These are phyloP conservation scores for Jackrogersella minutella DNA, from an alignment of 495 filamentous ascomycete genomes.

Conservation along the genomic window DNA sequence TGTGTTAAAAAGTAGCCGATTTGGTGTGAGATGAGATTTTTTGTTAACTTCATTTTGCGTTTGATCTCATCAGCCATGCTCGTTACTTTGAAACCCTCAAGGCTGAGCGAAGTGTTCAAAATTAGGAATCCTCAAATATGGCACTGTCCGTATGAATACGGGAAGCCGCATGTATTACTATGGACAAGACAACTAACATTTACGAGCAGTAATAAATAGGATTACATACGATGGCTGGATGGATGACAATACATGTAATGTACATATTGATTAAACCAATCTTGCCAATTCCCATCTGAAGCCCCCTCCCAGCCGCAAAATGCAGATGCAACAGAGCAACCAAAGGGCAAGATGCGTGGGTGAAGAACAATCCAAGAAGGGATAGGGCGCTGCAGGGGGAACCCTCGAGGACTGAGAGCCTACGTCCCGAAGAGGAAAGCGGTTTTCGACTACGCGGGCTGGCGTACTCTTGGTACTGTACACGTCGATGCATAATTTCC, in stretches of 20 bases:
- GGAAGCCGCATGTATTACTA: background rate
- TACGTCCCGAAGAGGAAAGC: conserved; percentile 36
- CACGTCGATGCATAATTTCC: conserved; percentile 38
- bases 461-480: conserved; percentile 23
- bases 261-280: conserved; percentile 15
- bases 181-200: background rate
- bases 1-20: conserved; percentile 22
- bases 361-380: conserved; percentile 25
- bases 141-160: background rate
- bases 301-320: conserved; percentile 30
- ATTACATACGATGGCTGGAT: background rate
- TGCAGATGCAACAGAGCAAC: conserved; percentile 30
- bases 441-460: conserved; percentile 11
- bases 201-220: background rate
- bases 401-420: conserved; percentile 25
- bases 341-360: conserved; percentile 17
- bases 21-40: conserved; percentile 21
- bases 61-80: background rate
- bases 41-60: background rate
- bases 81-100: background rate
- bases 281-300: conserved; percentile 13
- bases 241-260: background rate
- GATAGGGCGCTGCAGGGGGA: conserved; percentile 38
- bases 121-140: background rate
- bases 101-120: background rate